These are phyloP conservation scores for Candolleomyces aberdarensis DNA, from an alignment of 768 basidiomycete genomes.

Conservation along the genomic window DNA sequence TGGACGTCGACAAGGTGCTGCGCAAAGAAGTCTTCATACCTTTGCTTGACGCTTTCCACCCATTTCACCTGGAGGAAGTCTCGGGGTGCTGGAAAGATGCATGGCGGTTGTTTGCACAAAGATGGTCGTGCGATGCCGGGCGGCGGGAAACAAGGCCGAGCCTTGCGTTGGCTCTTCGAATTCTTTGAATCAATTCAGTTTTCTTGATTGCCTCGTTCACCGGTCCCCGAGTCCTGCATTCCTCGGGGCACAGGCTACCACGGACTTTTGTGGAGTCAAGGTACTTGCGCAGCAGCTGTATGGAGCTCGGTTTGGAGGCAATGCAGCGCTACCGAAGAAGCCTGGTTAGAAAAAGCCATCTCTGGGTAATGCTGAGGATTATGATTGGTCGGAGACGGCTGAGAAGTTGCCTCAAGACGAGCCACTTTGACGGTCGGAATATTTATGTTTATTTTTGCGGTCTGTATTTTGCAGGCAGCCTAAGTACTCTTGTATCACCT, in stretches of 20 bases:
- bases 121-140: too few species aligned
- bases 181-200: conserved; percentile 45
- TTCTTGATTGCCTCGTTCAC: conserved; percentile 62
- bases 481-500: background rate
- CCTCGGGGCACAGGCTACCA: conserved; percentile 74
- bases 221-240: conserved; percentile 62
- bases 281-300: conserved; percentile 55
- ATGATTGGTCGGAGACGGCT: conserved; percentile 41
- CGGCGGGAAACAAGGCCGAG: too few species aligned
- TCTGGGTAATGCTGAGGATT: conserved; percentile 38
- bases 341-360: conserved; percentile 21
- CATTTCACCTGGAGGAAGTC: too few species aligned
- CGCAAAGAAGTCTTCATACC: conserved; percentile 96
- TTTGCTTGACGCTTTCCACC: too few species aligned
- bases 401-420: conserved; percentile 25
- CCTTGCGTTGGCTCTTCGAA: conserved; percentile 28
- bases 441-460: background rate
- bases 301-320: conserved; percentile 39
- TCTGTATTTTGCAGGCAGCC: background rate
- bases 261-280: conserved; percentile 68
- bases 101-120: too few species aligned
- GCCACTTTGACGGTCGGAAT: background rate
- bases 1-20: too few species aligned
- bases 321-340: conserved; percentile 19
- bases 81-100: conserved; percentile 60